Conservation (phyloP, 2,329 filamentous ascomycete species). For the Phialophora tarda region DNA sequence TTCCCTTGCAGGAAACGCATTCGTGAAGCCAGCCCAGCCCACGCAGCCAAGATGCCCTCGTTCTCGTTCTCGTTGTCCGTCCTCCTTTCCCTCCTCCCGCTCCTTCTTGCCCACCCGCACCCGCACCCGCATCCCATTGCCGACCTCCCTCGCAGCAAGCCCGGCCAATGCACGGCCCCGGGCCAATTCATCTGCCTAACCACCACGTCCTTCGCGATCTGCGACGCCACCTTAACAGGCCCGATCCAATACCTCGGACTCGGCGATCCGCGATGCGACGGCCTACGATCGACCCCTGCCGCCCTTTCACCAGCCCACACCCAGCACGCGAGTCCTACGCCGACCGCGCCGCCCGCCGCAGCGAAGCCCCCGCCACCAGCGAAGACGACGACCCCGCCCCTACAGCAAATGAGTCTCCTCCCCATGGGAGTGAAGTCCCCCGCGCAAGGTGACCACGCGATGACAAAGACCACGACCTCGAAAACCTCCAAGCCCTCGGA, state of each 20-base stretch:
- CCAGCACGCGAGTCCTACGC: not conserved
- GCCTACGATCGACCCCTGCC: not conserved
- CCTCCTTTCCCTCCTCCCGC: not conserved
- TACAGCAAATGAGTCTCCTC: not conserved
- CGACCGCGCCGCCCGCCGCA: no score
- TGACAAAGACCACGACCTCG: not conserved
- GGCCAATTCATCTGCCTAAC: constrained; percentile 4
- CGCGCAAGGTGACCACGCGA: not conserved
- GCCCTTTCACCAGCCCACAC: not conserved
- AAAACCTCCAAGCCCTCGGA: not conserved
- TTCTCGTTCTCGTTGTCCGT: not conserved
- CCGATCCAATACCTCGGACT: constrained; percentile 2
- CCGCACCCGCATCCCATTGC: not conserved
- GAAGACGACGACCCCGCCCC: not conserved
- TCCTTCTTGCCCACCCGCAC: not conserved
- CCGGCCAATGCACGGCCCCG: not conserved
- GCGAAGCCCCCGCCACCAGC: not conserved
- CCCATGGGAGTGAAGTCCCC: not conserved
- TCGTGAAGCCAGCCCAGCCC: not conserved
- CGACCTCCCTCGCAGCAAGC: not conserved
- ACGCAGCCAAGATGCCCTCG: not conserved
- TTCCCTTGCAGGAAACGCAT: not conserved
- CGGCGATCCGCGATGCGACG: not conserved
- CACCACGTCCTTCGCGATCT: constrained; percentile 1
- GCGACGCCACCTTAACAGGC: not conserved